Evolutionary conservation across 331 rosid species (phyloP).

Genomic region (Erythrophleum ivorense): DNA sequence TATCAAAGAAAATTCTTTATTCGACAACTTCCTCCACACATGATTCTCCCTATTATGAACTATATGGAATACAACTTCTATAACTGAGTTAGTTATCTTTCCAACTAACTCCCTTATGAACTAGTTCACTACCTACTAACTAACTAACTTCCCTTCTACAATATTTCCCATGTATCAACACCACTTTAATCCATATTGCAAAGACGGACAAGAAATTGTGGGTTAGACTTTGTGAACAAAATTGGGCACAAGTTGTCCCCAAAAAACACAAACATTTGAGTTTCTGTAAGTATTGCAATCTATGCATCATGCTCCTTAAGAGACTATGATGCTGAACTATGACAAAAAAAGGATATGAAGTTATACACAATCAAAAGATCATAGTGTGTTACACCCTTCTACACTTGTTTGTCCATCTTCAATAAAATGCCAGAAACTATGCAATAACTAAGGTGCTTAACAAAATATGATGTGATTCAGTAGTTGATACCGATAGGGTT

Average conservation of each 20-base stretch:
- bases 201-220: background rate
- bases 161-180: too few relatives aligned
- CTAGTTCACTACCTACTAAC: too few relatives aligned
- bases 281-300: background rate
- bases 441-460: conserved; percentile 10
- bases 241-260: background rate
- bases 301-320: background rate
- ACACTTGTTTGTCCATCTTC: background rate
- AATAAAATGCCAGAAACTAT: background rate
- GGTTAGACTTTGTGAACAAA: conserved; percentile 8
- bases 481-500: conserved; percentile 4
- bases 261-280: background rate
- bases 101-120: too few relatives aligned
- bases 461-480: conserved; percentile 5
- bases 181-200: background rate
- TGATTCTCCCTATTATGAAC: too few relatives aligned
- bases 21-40: too few relatives aligned
- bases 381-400: background rate
- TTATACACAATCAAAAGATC: background rate
- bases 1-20: too few relatives aligned
- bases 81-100: too few relatives aligned
- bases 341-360: background rate
- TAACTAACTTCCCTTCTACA: too few relatives aligned
- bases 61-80: too few relatives aligned
- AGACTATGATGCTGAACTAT: background rate